Evolutionary conservation across 2,329 filamentous ascomycete species (phyloP).

Genomic region (Fusarium chuoi): DNA sequence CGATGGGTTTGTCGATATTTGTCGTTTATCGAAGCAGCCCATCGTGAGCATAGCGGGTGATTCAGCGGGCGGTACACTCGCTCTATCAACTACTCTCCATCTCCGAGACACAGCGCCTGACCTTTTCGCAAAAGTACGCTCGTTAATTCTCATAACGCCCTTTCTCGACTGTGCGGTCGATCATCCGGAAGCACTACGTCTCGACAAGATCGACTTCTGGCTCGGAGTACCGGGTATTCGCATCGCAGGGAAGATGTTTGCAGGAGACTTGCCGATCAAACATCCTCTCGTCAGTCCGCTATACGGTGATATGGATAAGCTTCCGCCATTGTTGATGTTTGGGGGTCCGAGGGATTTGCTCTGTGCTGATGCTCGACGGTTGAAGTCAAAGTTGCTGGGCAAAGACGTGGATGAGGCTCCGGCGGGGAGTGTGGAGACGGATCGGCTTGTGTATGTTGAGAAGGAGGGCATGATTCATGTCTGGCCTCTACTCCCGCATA

Average conservation of each 20-base stretch:
- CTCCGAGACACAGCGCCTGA: neutral
- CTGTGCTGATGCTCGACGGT: neutral
- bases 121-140: neutral
- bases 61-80: slow-evolving; percentile 1
- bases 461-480: slow-evolving; percentile 2
- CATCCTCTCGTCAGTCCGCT: neutral
- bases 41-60: neutral
- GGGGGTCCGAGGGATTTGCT: neutral
- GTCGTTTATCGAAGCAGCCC: neutral
- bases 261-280: neutral
- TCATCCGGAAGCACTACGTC: neutral
- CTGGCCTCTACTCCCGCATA: neutral
- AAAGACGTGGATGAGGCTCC: neutral
- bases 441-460: slow-evolving; percentile 1
- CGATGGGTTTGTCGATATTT: neutral
- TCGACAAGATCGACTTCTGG: neutral
- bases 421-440: neutral
- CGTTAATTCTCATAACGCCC: neutral
- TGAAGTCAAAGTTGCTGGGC: neutral
- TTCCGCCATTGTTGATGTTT: neutral
- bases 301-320: neutral
- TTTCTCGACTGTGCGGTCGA: neutral
- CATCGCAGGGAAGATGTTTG: neutral
- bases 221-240: neutral
- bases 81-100: neutral